These are phyloP conservation scores for Polysphondylium violaceum DNA, from an alignment of 78 protist species.

Conservation along the genomic window DNA sequence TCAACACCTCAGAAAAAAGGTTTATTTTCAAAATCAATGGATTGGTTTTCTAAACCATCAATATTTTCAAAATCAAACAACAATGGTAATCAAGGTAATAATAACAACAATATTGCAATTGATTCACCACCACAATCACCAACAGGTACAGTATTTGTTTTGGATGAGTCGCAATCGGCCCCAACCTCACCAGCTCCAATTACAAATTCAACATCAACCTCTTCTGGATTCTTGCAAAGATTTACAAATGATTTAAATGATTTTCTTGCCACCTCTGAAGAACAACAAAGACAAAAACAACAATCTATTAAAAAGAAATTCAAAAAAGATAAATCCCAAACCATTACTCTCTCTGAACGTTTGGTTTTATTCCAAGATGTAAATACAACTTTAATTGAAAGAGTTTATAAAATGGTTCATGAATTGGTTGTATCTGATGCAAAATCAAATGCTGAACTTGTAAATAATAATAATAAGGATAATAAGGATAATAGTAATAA, in stretches of 20 bases:
- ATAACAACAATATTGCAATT: neutral
- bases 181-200: neutral
- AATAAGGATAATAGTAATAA: neutral
- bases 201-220: neutral
- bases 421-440: conserved; percentile 73
- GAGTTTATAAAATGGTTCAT: conserved; percentile 49
- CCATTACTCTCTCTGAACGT: conserved; percentile 50
- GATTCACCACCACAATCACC: conserved; percentile 46
- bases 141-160: neutral
- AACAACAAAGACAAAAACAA: neutral
- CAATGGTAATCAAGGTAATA: neutral
- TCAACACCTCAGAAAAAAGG: conserved; percentile 17
- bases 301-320: conserved; percentile 47
- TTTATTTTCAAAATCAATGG: conserved; percentile 10
- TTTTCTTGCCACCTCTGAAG: neutral
- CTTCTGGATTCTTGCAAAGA: no score
- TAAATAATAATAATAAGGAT: neutral
- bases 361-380: conserved; percentile 53
- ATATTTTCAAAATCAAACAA: conserved; percentile 9
- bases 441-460: conserved; percentile 5
- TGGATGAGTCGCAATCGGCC: neutral
- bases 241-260: conserved; percentile 33
- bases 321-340: conserved; percentile 42
- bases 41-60: conserved; percentile 30
- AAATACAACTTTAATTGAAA: conserved; percentile 32